phyloP scores from a whole-genome alignment of 75 land plant genomes.

The Selaginella tamariscina region DNA sequence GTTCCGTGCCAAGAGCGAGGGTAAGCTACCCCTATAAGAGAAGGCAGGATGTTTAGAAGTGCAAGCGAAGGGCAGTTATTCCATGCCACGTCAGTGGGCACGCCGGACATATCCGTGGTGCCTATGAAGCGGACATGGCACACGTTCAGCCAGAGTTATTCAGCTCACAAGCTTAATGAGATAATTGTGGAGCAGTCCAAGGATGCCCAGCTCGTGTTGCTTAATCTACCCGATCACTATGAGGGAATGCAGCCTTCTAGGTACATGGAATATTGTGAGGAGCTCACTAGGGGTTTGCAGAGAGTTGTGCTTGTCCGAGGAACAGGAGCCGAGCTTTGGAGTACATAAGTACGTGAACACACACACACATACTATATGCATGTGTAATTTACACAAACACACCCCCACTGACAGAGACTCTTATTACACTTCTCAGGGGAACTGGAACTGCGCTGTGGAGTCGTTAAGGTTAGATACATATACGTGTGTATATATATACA shows the following conservation, averaged over 20 bases:
- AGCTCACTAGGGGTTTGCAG: constrained; percentile 17
- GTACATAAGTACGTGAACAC: no score
- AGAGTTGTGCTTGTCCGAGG: constrained; percentile 25
- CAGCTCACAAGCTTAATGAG: constrained; percentile 25
- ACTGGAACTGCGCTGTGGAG: no score
- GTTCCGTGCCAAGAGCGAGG: not conserved
- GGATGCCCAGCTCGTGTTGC: constrained; percentile 18
- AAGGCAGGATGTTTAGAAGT: not conserved
- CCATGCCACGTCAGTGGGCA: not conserved
- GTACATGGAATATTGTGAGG: constrained; percentile 28
- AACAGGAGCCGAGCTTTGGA: constrained; percentile 28
- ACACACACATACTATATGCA: no score
- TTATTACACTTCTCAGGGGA: no score
- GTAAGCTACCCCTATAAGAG: not conserved
- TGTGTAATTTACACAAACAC: no score
- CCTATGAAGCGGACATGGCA: constrained; percentile 22
- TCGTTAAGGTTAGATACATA: no score
- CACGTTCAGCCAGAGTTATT: constrained; percentile 28
- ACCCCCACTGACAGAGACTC: no score
- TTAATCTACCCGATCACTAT: constrained; percentile 28
- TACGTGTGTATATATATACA: no score
- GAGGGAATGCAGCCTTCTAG: constrained; percentile 18
- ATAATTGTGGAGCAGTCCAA: constrained; percentile 24
- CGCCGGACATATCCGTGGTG: not conserved
- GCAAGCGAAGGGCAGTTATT: not conserved